phyloP scores from a whole-genome alignment of 495 filamentous ascomycete species.

The Penicillium canescens region DNA sequence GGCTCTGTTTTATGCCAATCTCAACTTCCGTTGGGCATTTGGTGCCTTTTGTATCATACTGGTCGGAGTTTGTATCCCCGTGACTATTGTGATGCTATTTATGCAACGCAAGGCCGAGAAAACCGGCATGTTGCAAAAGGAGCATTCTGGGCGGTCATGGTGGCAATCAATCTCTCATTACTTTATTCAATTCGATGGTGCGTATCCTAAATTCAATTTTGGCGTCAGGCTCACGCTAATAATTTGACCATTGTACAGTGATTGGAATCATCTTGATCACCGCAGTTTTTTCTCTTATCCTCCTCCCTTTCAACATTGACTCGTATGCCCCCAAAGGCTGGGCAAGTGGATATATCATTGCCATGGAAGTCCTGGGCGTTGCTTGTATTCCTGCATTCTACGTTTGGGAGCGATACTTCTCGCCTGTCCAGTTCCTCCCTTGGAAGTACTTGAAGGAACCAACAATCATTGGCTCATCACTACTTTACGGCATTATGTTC shows the following conservation, averaged over 20 bases:
- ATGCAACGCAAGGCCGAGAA: conserved; percentile 50
- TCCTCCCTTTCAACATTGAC: conserved; percentile 57
- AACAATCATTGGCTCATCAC: conserved; percentile 57
- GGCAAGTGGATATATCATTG: conserved; percentile 49
- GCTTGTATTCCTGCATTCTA: conserved; percentile 53
- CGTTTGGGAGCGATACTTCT: conserved; percentile 53
- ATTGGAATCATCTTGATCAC: conserved; percentile 55
- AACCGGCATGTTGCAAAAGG: conserved; percentile 26
- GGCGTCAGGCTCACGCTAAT: neutral
- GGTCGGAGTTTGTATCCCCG: conserved; percentile 32
- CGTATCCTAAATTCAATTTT: neutral
- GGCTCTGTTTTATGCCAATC: conserved; percentile 12
- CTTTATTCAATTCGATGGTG: conserved; percentile 21
- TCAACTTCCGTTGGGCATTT: conserved; percentile 56
- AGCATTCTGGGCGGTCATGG: conserved; percentile 19
- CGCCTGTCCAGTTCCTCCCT: conserved; percentile 54
- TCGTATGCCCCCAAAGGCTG: conserved; percentile 43
- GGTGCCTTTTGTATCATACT: conserved; percentile 56
- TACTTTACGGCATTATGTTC: conserved; percentile 56
- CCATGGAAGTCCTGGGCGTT: conserved; percentile 55
- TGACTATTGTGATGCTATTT: conserved; percentile 47
- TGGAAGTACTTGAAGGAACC: conserved; percentile 56
- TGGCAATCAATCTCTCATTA: conserved; percentile 17
- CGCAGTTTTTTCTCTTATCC: conserved; percentile 46
- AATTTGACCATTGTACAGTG: conserved; percentile 12